Conservation (phyloP, 768 basidiomycete genomes). For the Russula dissimulans region DNA sequence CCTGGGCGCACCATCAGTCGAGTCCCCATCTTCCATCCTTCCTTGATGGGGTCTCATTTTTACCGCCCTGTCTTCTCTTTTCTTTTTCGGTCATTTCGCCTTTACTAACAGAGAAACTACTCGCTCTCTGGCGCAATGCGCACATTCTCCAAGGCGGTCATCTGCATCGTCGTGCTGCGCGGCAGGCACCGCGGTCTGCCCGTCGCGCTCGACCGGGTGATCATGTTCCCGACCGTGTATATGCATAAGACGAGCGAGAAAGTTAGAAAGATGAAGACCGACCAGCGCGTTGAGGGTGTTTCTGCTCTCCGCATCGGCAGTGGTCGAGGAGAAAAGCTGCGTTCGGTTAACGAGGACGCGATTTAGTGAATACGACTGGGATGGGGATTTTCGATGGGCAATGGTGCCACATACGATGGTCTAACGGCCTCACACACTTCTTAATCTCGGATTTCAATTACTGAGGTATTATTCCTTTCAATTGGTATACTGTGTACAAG, state of each 20-base stretch:
- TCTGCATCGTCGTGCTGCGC: slow-evolving; percentile 70
- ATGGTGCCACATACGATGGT: too few relatives aligned
- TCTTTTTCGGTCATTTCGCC: not conserved
- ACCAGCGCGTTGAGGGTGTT: not conserved
- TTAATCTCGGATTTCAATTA: too few relatives aligned
- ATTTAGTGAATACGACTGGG: not conserved
- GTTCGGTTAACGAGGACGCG: not conserved
- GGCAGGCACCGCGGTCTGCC: slow-evolving; percentile 66
- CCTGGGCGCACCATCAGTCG: slow-evolving; percentile 33
- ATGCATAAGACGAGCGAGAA: slow-evolving; percentile 4
- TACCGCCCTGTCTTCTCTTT: not conserved
- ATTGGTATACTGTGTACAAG: too few relatives aligned
- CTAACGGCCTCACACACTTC: too few relatives aligned
- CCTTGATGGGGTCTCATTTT: slow-evolving; percentile 33
- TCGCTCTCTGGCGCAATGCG: slow-evolving; percentile 55
- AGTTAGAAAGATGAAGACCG: not conserved
- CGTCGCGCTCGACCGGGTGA: slow-evolving; percentile 57
- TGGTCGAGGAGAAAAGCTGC: not conserved
- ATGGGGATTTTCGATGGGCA: too few relatives aligned
- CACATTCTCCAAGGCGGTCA: slow-evolving; percentile 60
- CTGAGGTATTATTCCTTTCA: too few relatives aligned
- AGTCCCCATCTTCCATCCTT: slow-evolving; percentile 11
- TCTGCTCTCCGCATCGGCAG: not conserved
- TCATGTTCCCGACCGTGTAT: slow-evolving; percentile 11
- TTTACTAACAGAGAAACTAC: not conserved